phyloP scores from a whole-genome alignment of 148 eudicot genomes.

The Pharnaceum exiguum region DNA sequence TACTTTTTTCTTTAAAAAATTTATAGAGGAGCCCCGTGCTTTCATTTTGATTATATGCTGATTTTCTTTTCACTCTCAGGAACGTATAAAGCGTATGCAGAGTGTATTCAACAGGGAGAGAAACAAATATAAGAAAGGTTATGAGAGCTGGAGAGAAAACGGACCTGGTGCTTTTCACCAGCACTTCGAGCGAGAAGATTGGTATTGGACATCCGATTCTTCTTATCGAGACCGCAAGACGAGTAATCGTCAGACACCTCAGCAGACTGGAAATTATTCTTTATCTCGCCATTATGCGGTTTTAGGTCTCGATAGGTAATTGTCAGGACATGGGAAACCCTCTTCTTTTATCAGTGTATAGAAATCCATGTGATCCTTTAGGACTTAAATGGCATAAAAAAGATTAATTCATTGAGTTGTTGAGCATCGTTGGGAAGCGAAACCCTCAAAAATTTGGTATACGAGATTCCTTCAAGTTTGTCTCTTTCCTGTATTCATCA shows the following conservation, averaged over 20 bases:
- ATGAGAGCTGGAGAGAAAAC: constrained; percentile 87
- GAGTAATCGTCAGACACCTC: constrained; percentile 63
- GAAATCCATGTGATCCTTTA: too few relatives aligned
- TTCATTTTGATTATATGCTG: too few relatives aligned
- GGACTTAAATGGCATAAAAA: too few relatives aligned
- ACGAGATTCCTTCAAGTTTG: neutral
- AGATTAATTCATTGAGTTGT: too few relatives aligned
- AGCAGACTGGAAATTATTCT: constrained; percentile 33
- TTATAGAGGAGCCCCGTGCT: neutral
- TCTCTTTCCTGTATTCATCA: neutral
- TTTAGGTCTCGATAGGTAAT: constrained; percentile 95
- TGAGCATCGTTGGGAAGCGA: too few relatives aligned
- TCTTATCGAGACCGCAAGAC: constrained; percentile 49
- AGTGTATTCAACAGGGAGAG: constrained; percentile 93
- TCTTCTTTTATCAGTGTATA: neutral
- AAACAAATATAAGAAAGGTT: constrained; percentile 62
- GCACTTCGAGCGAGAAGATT: constrained; percentile 86
- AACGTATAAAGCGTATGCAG: constrained; percentile 96
- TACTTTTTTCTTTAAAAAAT: neutral
- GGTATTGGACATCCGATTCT: constrained; percentile 91
- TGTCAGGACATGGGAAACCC: neutral
- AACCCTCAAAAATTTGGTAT: too few relatives aligned
- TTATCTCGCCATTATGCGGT: constrained; percentile 91
- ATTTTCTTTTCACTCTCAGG: constrained; percentile 37
- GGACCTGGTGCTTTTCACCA: constrained; percentile 72